Conservation (phyloP, 345 rosid genomes). For the Euphorbia peplus region DNA sequence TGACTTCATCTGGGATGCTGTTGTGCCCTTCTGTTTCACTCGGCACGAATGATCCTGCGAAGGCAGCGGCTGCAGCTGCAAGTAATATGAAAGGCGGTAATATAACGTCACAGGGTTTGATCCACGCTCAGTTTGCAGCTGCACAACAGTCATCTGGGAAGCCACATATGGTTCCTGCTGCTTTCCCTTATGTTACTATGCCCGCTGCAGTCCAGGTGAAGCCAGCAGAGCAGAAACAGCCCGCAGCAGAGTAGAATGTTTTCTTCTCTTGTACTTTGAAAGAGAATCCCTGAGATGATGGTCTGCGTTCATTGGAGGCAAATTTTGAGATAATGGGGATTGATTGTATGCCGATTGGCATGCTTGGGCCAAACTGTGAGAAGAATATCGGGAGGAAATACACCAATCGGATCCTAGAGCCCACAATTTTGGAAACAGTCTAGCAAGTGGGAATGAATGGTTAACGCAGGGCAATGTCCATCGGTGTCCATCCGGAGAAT, state of each 20-base stretch:
- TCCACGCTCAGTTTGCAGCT: slow-evolving; percentile 46
- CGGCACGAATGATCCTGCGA: slow-evolving; percentile 64
- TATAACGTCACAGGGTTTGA: slow-evolving; percentile 41
- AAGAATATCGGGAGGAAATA: slow-evolving; percentile 1
- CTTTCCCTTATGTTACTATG: slow-evolving; percentile 55
- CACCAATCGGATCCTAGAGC: background rate
- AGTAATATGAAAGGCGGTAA: slow-evolving; percentile 71
- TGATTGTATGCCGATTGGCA: slow-evolving; percentile 17
- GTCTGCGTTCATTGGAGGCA: background rate
- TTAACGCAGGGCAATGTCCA: slow-evolving; percentile 16
- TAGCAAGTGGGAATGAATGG: slow-evolving; percentile 18
- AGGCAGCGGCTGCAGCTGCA: slow-evolving; percentile 53
- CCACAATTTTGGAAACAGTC: slow-evolving; percentile 27
- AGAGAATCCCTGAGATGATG: slow-evolving; percentile 1
- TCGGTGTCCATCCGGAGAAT: slow-evolving; percentile 25
- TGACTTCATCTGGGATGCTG: slow-evolving; percentile 53
- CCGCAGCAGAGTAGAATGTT: slow-evolving; percentile 67
- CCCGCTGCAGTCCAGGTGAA: slow-evolving; percentile 67
- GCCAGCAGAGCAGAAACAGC: slow-evolving; percentile 83
- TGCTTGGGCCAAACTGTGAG: slow-evolving; percentile 16
- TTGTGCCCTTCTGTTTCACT: slow-evolving; percentile 47
- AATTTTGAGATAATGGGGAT: slow-evolving; percentile 19
- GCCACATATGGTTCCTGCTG: slow-evolving; percentile 53
- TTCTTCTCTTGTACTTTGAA: background rate
- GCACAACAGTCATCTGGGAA: slow-evolving; percentile 54